Percentiles rank a stretch among this genome's conserved stretches.
Evolutionary conservation across 441 rosid species (phyloP).

Genomic region (Biscutella laevigata): DNA sequence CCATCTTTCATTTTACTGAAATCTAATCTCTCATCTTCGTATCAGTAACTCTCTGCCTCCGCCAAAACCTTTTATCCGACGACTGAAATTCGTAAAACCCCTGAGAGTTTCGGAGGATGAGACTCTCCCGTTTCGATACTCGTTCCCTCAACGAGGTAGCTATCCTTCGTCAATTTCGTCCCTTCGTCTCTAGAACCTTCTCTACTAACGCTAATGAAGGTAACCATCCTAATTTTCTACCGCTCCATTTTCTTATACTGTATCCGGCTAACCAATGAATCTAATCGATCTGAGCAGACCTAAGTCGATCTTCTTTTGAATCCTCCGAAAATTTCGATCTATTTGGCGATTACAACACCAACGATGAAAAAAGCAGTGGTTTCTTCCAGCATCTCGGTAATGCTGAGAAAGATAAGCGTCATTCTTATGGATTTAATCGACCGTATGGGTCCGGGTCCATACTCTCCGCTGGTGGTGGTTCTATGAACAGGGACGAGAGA

Average conservation of each 20-base stretch:
- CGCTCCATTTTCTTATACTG: not conserved
- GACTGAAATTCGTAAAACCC: slow-evolving; percentile 19
- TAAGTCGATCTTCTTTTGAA: slow-evolving; percentile 14
- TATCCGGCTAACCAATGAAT: not conserved
- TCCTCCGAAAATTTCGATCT: slow-evolving; percentile 36
- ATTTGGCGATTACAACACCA: slow-evolving; percentile 29
- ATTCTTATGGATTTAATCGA: not conserved
- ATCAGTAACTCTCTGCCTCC: not conserved
- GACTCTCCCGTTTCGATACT: slow-evolving; percentile 23
- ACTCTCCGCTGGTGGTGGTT: slow-evolving; percentile 6
- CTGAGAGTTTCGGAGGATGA: slow-evolving; percentile 27
- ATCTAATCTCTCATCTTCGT: not conserved
- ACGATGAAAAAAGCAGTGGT: slow-evolving; percentile 22
- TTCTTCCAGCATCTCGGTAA: slow-evolving; percentile 45
- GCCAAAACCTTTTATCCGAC: slow-evolving; percentile 24
- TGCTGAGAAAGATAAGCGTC: slow-evolving; percentile 27
- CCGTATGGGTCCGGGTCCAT: slow-evolving; percentile 10
- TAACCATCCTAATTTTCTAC: slow-evolving; percentile 13
- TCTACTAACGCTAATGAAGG: slow-evolving; percentile 33
- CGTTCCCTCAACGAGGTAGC: slow-evolving; percentile 28
- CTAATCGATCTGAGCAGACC: slow-evolving; percentile 10
- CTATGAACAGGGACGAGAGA: slow-evolving; percentile 24
- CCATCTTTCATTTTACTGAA: not conserved
- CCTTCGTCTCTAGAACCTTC: slow-evolving; percentile 25
- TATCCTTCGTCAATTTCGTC: slow-evolving; percentile 13